Conservation (phyloP, 2,329 filamentous ascomycete species). For the Botrytis hyacinthi region DNA sequence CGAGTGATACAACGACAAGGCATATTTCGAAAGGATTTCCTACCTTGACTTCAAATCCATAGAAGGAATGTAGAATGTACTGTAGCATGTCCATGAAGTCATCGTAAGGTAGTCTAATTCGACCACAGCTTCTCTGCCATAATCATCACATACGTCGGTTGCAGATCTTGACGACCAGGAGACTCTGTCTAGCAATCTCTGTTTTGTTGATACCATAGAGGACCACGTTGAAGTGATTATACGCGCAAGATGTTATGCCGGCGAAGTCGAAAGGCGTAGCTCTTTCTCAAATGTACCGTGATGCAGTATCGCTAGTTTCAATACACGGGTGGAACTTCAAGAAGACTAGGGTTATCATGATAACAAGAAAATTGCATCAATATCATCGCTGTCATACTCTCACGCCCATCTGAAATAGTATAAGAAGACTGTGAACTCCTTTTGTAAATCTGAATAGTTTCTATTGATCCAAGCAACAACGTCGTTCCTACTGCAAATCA, state of each 20-base stretch:
- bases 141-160: not conserved
- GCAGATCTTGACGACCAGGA: not conserved
- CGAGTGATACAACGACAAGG: not conserved
- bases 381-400: not conserved
- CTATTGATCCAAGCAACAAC: not conserved
- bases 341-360: not conserved
- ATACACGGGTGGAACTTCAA: not conserved
- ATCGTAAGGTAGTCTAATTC: not conserved
- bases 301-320: not conserved
- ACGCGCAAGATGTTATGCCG: not conserved
- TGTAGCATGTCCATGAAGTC: not conserved
- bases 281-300: not conserved
- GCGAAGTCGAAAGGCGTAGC: not conserved
- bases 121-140: not conserved
- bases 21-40: not conserved
- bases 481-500: not conserved
- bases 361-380: not conserved
- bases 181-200: not conserved
- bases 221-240: not conserved
- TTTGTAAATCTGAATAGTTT: not conserved
- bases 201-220: not conserved
- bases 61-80: not conserved
- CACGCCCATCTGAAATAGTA: not conserved
- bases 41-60: not conserved
- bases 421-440: not conserved